Conservation (phyloP, 1,284 basidiomycete genomes). For the Trametes hirsuta region DNA sequence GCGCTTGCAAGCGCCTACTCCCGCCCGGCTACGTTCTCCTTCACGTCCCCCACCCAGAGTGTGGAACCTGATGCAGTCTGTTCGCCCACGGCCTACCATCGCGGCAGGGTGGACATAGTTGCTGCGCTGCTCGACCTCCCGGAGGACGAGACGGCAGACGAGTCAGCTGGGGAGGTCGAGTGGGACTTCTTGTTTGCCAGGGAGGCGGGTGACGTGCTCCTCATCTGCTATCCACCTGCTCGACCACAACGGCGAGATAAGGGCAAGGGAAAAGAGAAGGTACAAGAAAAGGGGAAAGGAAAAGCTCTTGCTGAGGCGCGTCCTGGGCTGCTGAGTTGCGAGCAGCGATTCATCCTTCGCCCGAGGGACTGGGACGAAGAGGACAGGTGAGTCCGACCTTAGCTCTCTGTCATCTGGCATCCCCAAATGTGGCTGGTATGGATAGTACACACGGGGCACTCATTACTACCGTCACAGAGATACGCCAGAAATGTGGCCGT, state of each 20-base stretch:
- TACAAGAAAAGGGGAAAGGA: neutral
- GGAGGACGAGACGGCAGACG: slow-evolving; percentile 10
- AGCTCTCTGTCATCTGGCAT: neutral
- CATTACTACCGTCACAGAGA: slow-evolving; percentile 9
- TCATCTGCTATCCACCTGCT: slow-evolving; percentile 27
- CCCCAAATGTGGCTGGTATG: neutral
- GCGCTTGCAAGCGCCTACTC: slow-evolving; percentile 32
- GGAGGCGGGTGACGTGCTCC: slow-evolving; percentile 27
- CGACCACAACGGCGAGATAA: neutral
- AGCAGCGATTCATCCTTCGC: slow-evolving; percentile 40
- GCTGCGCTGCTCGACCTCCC: slow-evolving; percentile 28
- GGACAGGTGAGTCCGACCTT: slow-evolving; percentile 27
- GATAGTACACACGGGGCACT: neutral
- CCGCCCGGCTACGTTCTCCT: slow-evolving; percentile 26
- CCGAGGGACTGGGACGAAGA: slow-evolving; percentile 36
- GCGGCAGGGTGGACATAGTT: slow-evolving; percentile 25
- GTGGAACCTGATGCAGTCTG: neutral
- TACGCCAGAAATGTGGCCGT: slow-evolving; percentile 28
- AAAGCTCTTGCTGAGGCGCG: neutral
- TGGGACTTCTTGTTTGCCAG: slow-evolving; percentile 31
- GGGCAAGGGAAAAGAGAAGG: neutral
- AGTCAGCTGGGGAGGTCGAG: neutral
- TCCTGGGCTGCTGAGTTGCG: slow-evolving; percentile 6
- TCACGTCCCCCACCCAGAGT: slow-evolving; percentile 5
- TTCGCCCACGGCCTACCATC: neutral